phyloP scores from a whole-genome alignment of 148 eudicot genomes.

The Silene conica region DNA sequence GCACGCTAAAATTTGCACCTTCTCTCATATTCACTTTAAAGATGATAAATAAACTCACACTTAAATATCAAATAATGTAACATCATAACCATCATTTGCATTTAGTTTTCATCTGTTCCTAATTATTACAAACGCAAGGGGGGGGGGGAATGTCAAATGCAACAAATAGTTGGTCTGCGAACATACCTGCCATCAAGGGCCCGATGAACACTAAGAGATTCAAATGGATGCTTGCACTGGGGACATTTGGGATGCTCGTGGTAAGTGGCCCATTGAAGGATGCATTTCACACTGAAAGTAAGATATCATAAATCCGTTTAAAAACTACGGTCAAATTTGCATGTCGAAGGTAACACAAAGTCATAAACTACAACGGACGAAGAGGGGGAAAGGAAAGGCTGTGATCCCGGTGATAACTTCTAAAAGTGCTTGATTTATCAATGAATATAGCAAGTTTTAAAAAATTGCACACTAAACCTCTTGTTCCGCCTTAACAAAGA shows the following conservation, averaged over 20 bases:
- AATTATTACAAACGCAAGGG: no score
- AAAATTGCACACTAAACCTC: no score
- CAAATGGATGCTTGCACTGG: slow-evolving; percentile 85
- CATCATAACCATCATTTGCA: no score
- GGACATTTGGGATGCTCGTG: slow-evolving; percentile 80
- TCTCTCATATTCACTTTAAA: no score
- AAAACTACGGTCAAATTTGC: background rate
- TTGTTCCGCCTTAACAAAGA: no score
- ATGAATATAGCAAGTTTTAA: no score
- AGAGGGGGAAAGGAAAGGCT: background rate
- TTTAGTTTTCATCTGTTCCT: no score
- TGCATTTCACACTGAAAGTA: slow-evolving; percentile 70
- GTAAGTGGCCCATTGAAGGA: slow-evolving; percentile 85
- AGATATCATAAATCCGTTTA: background rate
- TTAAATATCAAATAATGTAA: no score
- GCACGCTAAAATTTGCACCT: no score
- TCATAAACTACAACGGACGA: background rate
- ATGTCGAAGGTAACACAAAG: background rate
- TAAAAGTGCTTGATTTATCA: no score
- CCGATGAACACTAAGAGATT: slow-evolving; percentile 62
- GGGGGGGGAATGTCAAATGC: no score
- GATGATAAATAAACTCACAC: no score
- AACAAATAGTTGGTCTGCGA: background rate
- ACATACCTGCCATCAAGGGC: slow-evolving; percentile 82
- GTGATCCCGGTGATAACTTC: background rate